A percentile compares a stretch with the other conserved stretches of the same genome.
These are phyloP conservation scores for Ophiocordyceps sinensis DNA, from an alignment of 2,329 filamentous ascomycete genomes.

Conservation along the genomic window DNA sequence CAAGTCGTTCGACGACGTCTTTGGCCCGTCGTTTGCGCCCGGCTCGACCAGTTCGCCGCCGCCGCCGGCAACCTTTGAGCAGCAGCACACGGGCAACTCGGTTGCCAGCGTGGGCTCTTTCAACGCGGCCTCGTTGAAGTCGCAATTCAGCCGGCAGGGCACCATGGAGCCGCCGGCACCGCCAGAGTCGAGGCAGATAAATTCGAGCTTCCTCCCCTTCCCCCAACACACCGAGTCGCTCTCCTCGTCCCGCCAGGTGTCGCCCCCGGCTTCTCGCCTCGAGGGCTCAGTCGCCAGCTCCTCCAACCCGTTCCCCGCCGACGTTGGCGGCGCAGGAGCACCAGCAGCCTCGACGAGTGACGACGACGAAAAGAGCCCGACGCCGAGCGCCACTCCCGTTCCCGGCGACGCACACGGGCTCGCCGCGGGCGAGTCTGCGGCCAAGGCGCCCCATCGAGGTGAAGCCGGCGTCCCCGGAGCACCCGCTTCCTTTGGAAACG, in stretches of 20 bases:
- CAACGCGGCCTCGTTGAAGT: no score
- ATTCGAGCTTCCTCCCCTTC: conserved; percentile 61
- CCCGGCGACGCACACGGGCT: conserved; percentile 11
- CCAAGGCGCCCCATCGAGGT: conserved; percentile 5
- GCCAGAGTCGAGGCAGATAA: conserved; percentile 63
- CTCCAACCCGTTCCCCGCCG: conserved; percentile 9
- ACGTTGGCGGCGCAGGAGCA: conserved; percentile 4
- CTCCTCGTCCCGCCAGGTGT: conserved; percentile 65
- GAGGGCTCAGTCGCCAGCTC: conserved; percentile 31
- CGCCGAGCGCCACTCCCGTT: conserved; percentile 13
- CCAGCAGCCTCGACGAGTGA: conserved; percentile 4
- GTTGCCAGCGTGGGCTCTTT: conserved; percentile 35
- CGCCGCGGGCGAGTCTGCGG: conserved; percentile 4
- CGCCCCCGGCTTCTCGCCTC: conserved; percentile 46
- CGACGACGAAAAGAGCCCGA: conserved; percentile 8
- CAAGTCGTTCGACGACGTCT: conserved; percentile 73
- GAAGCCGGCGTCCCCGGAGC: conserved; percentile 6
- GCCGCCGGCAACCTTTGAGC: conserved; percentile 27
- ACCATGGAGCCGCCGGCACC: conserved; percentile 26
- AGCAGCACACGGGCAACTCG: conserved; percentile 43
- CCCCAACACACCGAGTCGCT: conserved; percentile 51
- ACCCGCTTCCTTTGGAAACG: conserved; percentile 35
- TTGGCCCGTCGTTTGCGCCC: conserved; percentile 51
- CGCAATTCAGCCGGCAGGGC: conserved; percentile 6
- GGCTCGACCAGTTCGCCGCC: conserved; percentile 27